phyloP scores from a whole-genome alignment of 179 eudicot genomes.

The Drosera spatulata region DNA sequence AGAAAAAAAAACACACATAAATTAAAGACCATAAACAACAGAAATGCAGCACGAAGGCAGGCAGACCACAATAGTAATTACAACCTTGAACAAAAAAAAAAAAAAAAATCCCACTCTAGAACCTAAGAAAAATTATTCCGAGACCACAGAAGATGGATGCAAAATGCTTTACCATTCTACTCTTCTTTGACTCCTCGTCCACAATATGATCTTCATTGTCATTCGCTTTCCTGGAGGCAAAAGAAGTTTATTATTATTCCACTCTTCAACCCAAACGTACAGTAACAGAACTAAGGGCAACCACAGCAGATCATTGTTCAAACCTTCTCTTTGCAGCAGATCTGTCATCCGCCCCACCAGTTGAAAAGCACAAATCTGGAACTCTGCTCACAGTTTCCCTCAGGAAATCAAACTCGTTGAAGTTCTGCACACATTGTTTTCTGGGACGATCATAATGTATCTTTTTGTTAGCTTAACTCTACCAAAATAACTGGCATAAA shows the following conservation, averaged over 20 bases:
- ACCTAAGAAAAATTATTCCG: no score
- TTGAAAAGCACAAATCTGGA: conserved; percentile 28
- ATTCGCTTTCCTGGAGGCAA: conserved; percentile 43
- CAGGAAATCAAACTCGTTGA: conserved; percentile 59
- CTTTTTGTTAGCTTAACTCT: background rate
- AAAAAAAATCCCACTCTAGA: no score
- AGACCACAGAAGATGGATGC: no score
- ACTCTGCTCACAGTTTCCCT: conserved; percentile 13
- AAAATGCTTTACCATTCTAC: conserved; percentile 31
- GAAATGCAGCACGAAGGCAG: conserved; percentile 3
- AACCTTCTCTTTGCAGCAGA: conserved; percentile 49
- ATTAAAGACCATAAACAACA: no score
- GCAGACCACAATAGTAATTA: no score
- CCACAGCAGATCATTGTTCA: background rate
- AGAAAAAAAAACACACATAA: no score
- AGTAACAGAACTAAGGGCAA: no score
- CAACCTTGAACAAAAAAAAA: no score
- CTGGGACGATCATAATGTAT: conserved; percentile 21
- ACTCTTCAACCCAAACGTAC: no score
- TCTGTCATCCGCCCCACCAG: conserved; percentile 37
- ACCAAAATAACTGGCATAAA: background rate
- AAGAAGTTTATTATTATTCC: background rate
- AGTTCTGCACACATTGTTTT: conserved; percentile 68
- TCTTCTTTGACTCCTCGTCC: conserved; percentile 45
- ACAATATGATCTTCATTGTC: conserved; percentile 35